Base-by-base conservation (phyloP, 768 basidiomycete species). In the Paxillus rubicundulus region DNA sequence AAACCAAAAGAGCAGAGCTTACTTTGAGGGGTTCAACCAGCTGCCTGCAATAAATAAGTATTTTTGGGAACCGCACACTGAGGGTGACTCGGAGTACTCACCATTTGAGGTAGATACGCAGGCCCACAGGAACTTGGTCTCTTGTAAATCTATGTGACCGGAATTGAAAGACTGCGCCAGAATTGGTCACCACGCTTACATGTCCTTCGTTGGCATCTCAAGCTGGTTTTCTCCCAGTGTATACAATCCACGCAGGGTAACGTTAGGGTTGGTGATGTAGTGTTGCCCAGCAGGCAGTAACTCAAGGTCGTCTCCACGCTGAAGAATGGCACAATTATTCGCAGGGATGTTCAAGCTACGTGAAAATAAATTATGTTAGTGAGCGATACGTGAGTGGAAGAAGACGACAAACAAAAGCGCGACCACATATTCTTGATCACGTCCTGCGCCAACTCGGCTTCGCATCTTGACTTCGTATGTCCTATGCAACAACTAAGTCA, bases 141-240 rank as follows among this genome's bases (percentile, higher is more conserved):
- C 88, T 83, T 3, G 91, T 91, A 69, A 87, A 92, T 59, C 87
- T 87, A 55, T 10, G 42, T 8, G 33, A 32, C 16, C 12, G 14
- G 40, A 45, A 39, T 38, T 54, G 30, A 45, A 39, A 42, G 9
- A 38, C 13, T 1, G 3, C 30, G 17, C 40, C 20, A 8, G 2
- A 21, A 37, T 9, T 41, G 14, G 8, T 13, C 17, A 12, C 4
- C 46, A 36, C 12, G 71, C 85, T 59, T 59, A 86, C 87, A 90
- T 90, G 58, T 90, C 88, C 69, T 91, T 91, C 8, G 89, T 91
- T 3, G 89, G 89, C 85, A 91, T 87, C 65, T 91, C 89, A 27
- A 89, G 66, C 66, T 92, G 89, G 60, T 87, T 89, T 66, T 92
- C 90, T 27, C 89, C 89, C 2, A 87, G 78, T 1, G 90, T 89